Evolutionary conservation across 495 filamentous ascomycete species (phyloP).

Genomic region (Hyaloscypha bicolor): DNA sequence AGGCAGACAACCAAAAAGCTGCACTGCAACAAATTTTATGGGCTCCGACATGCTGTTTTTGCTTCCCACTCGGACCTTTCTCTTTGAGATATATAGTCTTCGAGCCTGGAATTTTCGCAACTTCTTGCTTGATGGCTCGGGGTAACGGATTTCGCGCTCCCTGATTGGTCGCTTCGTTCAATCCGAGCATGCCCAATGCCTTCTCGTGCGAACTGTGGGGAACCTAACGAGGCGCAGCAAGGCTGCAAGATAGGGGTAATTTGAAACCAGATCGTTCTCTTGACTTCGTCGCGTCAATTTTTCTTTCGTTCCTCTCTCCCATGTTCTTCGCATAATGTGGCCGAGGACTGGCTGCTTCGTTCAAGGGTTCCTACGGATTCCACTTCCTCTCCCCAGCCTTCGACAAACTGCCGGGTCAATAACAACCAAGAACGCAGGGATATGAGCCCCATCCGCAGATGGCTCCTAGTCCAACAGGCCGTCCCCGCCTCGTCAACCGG

Average conservation of each 20-base stretch:
- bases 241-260: neutral
- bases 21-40: neutral
- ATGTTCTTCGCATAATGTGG: neutral
- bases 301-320: neutral
- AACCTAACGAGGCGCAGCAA: neutral
- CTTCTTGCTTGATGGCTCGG: neutral
- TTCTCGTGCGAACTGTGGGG: neutral
- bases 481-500: neutral
- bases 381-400: neutral
- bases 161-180: slow-evolving; percentile 5
- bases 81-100: neutral
- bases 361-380: neutral
- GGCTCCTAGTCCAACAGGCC: neutral
- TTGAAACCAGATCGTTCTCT: neutral
- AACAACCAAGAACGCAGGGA: neutral
- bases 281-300: neutral
- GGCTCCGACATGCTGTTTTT: too few species aligned
- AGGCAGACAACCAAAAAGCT: neutral
- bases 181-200: neutral
- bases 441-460: neutral
- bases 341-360: neutral
- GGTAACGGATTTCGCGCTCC: neutral
- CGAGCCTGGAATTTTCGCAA: neutral
- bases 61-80: too few species aligned
- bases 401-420: neutral